These are phyloP conservation scores for Toxicodendron radicans DNA, from an alignment of 345 rosid genomes.

Conservation along the genomic window DNA sequence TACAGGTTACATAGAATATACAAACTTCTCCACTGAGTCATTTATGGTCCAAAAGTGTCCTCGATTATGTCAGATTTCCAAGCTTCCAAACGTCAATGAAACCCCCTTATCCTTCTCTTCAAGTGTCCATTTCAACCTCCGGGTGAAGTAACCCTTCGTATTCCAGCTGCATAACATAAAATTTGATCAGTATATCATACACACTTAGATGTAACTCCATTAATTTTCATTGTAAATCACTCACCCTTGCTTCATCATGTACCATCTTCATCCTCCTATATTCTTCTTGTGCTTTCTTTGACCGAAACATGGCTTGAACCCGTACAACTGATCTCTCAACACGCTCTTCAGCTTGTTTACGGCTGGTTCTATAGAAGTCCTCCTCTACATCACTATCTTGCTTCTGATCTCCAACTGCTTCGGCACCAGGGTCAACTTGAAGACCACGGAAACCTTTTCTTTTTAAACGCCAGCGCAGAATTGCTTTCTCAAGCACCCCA, in stretches of 20 bases:
- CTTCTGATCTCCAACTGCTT: slow-evolving; percentile 26
- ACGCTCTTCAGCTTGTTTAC: slow-evolving; percentile 90
- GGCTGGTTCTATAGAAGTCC: slow-evolving; percentile 73
- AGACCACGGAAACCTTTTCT: slow-evolving; percentile 85
- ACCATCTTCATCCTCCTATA: slow-evolving; percentile 82
- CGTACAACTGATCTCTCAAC: slow-evolving; percentile 78
- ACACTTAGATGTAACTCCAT: not conserved
- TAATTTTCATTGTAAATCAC: slow-evolving; percentile 14
- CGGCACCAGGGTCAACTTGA: slow-evolving; percentile 45
- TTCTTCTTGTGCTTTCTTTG: slow-evolving; percentile 90
- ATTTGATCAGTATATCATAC: not conserved
- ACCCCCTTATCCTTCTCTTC: slow-evolving; percentile 9
- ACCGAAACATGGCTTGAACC: slow-evolving; percentile 93
- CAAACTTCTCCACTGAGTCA: not conserved
- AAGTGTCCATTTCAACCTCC: slow-evolving; percentile 32
- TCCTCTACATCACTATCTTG: slow-evolving; percentile 55
- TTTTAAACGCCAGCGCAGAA: slow-evolving; percentile 86
- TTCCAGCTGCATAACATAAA: slow-evolving; percentile 61
- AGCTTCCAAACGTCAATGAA: not conserved
- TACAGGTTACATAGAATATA: slow-evolving; percentile 17
- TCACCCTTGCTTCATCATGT: slow-evolving; percentile 65
- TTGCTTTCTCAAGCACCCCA: slow-evolving; percentile 88
- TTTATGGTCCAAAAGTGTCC: not conserved
- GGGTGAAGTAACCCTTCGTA: slow-evolving; percentile 36
- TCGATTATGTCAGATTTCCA: not conserved